phyloP scores from a whole-genome alignment of 208 protist genomes.

The Trypanosoma cruzi region DNA sequence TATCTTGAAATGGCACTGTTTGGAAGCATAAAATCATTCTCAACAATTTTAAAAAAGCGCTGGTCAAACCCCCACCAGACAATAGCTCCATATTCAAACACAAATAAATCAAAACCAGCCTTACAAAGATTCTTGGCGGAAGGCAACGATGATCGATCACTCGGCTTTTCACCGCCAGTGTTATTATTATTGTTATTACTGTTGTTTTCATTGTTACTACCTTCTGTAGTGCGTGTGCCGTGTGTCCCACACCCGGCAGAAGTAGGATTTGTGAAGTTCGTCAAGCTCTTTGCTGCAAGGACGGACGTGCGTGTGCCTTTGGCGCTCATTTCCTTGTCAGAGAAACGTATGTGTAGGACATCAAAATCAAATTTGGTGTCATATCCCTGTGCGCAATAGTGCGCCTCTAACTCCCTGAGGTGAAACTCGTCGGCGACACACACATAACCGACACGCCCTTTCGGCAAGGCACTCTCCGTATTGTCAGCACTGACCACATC shows the following conservation, averaged over 20 bases:
- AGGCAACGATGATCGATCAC: slow-evolving; percentile 8
- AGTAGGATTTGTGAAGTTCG: background rate
- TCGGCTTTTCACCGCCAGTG: slow-evolving; percentile 21
- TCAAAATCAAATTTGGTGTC: slow-evolving; percentile 84
- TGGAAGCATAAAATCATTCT: slow-evolving; percentile 81
- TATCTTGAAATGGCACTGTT: slow-evolving; percentile 50
- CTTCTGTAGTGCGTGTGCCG: background rate
- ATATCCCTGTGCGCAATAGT: slow-evolving; percentile 67
- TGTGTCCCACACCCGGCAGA: background rate
- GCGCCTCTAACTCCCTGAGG: slow-evolving; percentile 56
- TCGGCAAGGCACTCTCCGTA: slow-evolving; percentile 24
- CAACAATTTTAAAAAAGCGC: slow-evolving; percentile 79
- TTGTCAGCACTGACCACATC: background rate
- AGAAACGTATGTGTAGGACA: slow-evolving; percentile 74
- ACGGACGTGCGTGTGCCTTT: slow-evolving; percentile 13
- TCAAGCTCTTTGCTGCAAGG: background rate
- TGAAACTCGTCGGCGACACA: slow-evolving; percentile 79
- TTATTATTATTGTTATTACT: slow-evolving; percentile 6
- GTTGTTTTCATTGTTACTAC: slow-evolving; percentile 4
- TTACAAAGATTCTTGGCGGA: slow-evolving; percentile 18
- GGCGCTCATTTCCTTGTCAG: slow-evolving; percentile 35
- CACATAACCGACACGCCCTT: slow-evolving; percentile 68
- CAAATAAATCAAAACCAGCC: slow-evolving; percentile 75
- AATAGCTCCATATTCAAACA: slow-evolving; percentile 76
- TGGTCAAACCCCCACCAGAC: slow-evolving; percentile 86